phyloP scores from a whole-genome alignment of 768 basidiomycete genomes.

The Mycena capillaripes region DNA sequence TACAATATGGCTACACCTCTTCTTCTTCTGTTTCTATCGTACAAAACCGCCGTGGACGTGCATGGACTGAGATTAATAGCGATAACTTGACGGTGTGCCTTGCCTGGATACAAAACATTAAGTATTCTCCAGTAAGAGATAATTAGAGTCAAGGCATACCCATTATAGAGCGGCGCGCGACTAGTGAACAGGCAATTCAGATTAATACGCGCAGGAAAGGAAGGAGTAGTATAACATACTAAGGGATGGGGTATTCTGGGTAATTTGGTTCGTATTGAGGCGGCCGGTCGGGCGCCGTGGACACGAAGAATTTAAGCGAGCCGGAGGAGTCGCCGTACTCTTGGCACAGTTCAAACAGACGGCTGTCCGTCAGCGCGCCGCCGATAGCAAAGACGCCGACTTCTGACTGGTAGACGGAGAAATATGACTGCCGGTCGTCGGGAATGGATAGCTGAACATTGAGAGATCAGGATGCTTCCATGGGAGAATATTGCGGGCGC shows the following conservation, averaged over 20 bases:
- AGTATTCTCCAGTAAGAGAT: too few species aligned
- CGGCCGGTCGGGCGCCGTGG: constrained; percentile 59
- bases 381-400: constrained; percentile 60
- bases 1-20: constrained; percentile 33
- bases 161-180: constrained; percentile 16
- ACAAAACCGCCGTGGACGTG: constrained; percentile 12
- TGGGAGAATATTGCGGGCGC: background rate
- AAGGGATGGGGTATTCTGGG: constrained; percentile 20
- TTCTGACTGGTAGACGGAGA: constrained; percentile 63
- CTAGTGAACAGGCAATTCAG: background rate
- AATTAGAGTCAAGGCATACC: constrained; percentile 2
- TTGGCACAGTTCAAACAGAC: constrained; percentile 57
- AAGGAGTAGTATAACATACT: background rate
- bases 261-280: constrained; percentile 39
- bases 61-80: constrained; percentile 12
- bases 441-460: constrained; percentile 56
- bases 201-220: background rate
- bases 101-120: constrained; percentile 11
- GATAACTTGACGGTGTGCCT: constrained; percentile 20
- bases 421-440: constrained; percentile 54
- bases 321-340: constrained; percentile 62
- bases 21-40: constrained; percentile 26
- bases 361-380: constrained; percentile 54
- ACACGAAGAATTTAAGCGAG: constrained; percentile 66
- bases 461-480: background rate